Evolutionary conservation across 768 basidiomycete species (phyloP), one percentile per base, ranked within the genome.

Genomic region (Antrodiella citrinella): DNA sequence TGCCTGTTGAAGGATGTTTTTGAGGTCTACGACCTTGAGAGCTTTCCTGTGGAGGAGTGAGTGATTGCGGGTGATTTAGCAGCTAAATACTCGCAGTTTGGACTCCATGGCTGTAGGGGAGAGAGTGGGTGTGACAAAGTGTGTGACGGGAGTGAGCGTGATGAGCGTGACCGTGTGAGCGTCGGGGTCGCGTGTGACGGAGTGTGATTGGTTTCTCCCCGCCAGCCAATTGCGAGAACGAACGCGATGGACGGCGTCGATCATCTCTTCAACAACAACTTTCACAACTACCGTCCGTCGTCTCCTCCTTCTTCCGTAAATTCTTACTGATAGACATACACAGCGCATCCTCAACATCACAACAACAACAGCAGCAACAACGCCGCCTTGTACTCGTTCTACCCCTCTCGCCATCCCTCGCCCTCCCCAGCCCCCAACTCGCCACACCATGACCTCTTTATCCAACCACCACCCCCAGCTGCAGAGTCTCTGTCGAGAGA

Each of bases 21-120:
- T 80, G 64, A 87, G 79, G 56, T 87, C 84, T 26, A 75, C 73
- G 61, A 86, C 85, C 65, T 84, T 86, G 70, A 87, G 79, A 0
- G 80, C 66, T 65, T 80, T 82, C 10, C 10, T 22, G n/a, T n/a
- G n/a, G n/a, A n/a, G n/a, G n/a, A n/a, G n/a, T n/a, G n/a, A n/a
- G n/a, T n/a, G n/a, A n/a, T n/a, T n/a, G n/a, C n/a, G n/a, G n/a
- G n/a, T n/a, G n/a, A n/a, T n/a, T n/a, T n/a, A n/a, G n/a, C n/a
- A n/a, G n/a, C n/a, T n/a, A n/a, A n/a, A n/a, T n/a, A n/a, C n/a
- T n/a, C n/a, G n/a, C n/a, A n/a, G n/a, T n/a, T n/a, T n/a, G n/a
- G n/a, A n/a, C n/a, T n/a, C n/a, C n/a, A n/a, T n/a, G n/a, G n/a
- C n/a, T n/a, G n/a, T n/a, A n/a, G n/a, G n/a, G n/a, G n/a, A n/a